These are phyloP conservation scores for Cornus kousa DNA, from an alignment of 148 eudicot genomes.

Conservation along the genomic window DNA sequence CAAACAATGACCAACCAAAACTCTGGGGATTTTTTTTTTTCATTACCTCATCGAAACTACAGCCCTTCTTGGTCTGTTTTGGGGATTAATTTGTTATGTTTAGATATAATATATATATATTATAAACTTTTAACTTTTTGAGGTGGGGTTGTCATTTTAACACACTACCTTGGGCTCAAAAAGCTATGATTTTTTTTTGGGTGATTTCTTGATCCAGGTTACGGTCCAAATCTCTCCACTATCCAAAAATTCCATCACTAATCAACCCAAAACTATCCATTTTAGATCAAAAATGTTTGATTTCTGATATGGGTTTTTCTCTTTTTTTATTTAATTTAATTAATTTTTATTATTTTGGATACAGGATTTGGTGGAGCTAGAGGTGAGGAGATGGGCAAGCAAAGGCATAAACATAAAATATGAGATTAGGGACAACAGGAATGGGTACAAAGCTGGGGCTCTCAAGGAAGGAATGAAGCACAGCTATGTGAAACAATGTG, in stretches of 20 bases:
- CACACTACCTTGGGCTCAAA: background rate
- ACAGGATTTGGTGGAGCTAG: slow-evolving; percentile 71
- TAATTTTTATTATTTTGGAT: background rate
- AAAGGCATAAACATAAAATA: slow-evolving; percentile 77
- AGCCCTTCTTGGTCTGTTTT: no score
- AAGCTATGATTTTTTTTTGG: background rate
- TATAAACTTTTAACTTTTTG: background rate
- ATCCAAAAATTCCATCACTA: background rate
- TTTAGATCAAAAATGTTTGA: background rate
- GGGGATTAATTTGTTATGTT: background rate
- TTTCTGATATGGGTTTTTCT: background rate
- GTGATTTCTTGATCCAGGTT: background rate
- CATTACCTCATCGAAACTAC: no score
- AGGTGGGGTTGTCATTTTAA: background rate
- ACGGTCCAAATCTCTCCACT: background rate
- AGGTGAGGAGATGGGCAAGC: slow-evolving; percentile 65
- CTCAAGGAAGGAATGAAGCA: slow-evolving; percentile 71
- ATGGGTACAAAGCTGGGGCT: slow-evolving; percentile 76
- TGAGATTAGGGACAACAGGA: slow-evolving; percentile 65
- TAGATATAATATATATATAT: background rate
- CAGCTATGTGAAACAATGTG: slow-evolving; percentile 59
- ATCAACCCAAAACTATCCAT: background rate
- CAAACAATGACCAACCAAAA: background rate
- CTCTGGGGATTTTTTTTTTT: no score
- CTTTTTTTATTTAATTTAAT: no score